These are phyloP conservation scores for Polygonum aviculare DNA, from an alignment of 148 eudicot genomes.

Conservation along the genomic window DNA sequence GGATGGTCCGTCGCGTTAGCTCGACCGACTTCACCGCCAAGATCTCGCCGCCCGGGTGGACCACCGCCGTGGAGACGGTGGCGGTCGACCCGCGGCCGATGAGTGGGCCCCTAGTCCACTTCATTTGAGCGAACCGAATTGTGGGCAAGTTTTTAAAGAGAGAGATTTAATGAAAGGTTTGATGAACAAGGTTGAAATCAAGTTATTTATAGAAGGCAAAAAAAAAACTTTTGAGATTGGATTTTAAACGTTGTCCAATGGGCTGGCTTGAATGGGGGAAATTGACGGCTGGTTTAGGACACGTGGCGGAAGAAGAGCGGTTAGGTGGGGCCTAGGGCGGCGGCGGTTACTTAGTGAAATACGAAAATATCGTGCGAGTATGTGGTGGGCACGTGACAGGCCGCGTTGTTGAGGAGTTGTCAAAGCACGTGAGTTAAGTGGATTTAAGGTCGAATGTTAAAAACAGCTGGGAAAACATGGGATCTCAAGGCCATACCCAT, in stretches of 20 bases:
- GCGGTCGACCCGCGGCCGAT: constrained; percentile 54
- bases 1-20: constrained; percentile 7
- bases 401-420: not conserved
- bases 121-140: constrained; percentile 9
- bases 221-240: not conserved
- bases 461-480: not conserved
- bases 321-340: not conserved
- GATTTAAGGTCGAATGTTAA: not conserved
- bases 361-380: not conserved
- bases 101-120: constrained; percentile 32
- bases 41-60: constrained; percentile 21
- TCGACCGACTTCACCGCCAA: constrained; percentile 44
- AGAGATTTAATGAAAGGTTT: not conserved
- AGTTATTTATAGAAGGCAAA: not conserved
- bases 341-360: not conserved
- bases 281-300: not conserved
- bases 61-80: constrained; percentile 32
- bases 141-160: not conserved
- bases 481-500: not conserved
- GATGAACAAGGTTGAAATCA: not conserved
- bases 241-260: not conserved
- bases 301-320: not conserved
- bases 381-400: not conserved
- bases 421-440: not conserved
- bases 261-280: not conserved